A percentile compares a stretch with the other conserved stretches of the same genome.
Conservation (phyloP, 2,329 filamentous ascomycete genomes). For the Hymenoscyphus linearis region DNA sequence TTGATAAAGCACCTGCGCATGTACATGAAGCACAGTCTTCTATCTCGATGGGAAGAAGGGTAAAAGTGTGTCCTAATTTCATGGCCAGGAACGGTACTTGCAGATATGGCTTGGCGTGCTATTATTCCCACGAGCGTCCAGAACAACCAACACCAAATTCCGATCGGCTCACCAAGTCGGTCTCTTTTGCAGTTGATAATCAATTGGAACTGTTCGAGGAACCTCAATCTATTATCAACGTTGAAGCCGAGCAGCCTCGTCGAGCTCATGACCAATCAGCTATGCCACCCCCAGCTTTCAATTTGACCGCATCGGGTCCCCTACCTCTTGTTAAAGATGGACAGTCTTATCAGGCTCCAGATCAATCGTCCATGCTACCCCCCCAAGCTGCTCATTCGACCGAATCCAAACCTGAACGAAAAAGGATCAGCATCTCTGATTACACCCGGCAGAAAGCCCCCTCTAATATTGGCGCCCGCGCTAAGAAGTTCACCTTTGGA, state of each 20-base stretch:
- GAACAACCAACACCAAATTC: not conserved
- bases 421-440: slow-evolving; percentile 15
- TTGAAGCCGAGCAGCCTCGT: not conserved
- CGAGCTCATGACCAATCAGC: not conserved
- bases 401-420: not conserved
- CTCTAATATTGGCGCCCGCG: slow-evolving; percentile 3
- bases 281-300: not conserved
- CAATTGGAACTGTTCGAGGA: slow-evolving; percentile 6
- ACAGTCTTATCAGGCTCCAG: not conserved
- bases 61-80: too few species aligned
- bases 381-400: not conserved
- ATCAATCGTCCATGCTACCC: not conserved
- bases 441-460: slow-evolving; percentile 12
- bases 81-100: not conserved
- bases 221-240: not conserved
- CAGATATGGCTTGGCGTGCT: not conserved
- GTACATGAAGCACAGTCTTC: not conserved
- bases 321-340: not conserved
- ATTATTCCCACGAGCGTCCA: not conserved
- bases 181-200: slow-evolving; percentile 11
- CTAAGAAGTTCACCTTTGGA: slow-evolving; percentile 25
- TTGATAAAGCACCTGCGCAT: not conserved
- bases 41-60: not conserved
- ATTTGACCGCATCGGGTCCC: not conserved
- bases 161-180: slow-evolving; percentile 8